Evolutionary conservation across 768 basidiomycete genomes (phyloP).

Genomic region (Gautieria morchelliformis): DNA sequence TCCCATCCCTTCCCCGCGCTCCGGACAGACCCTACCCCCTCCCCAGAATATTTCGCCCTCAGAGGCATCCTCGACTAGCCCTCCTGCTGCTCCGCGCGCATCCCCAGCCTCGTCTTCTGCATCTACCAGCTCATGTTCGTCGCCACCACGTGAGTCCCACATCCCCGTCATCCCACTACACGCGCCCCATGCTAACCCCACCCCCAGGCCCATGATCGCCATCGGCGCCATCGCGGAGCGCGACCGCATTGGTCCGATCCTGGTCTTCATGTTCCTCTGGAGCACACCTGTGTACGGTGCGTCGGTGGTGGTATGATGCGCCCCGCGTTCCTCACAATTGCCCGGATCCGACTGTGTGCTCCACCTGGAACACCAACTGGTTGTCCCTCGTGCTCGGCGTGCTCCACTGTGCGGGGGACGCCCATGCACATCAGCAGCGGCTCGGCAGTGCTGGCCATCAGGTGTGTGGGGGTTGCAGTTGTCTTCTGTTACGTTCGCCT

Average conservation of each 20-base stretch:
- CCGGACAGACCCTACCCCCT: not conserved
- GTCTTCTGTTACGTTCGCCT: too few species aligned
- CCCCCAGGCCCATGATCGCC: slow-evolving; percentile 66
- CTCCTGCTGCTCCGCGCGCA: slow-evolving; percentile 58
- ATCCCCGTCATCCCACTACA: too few species aligned
- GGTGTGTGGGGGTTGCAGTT: too few species aligned
- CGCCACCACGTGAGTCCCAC: slow-evolving; percentile 73
- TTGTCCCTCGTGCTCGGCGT: slow-evolving; percentile 74
- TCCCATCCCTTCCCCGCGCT: not conserved
- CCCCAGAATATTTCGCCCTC: slow-evolving; percentile 71
- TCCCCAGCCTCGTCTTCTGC: slow-evolving; percentile 70
- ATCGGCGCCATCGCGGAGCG: too few species aligned
- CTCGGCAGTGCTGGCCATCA: slow-evolving; percentile 83
- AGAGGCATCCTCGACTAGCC: slow-evolving; percentile 67
- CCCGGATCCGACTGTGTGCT: slow-evolving; percentile 86
- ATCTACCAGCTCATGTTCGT: slow-evolving; percentile 91
- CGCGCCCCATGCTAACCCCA: not conserved
- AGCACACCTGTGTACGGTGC: slow-evolving; percentile 57
- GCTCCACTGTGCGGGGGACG: slow-evolving; percentile 90
- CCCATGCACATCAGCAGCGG: slow-evolving; percentile 96
- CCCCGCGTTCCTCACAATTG: too few species aligned
- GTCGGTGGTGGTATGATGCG: not conserved
- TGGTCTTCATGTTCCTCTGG: slow-evolving; percentile 91
- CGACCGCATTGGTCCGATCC: slow-evolving; percentile 79
- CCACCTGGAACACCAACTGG: slow-evolving; percentile 85